phyloP scores from a whole-genome alignment of 2,329 filamentous ascomycete species.

The Pestalotiopsis sp. region DNA sequence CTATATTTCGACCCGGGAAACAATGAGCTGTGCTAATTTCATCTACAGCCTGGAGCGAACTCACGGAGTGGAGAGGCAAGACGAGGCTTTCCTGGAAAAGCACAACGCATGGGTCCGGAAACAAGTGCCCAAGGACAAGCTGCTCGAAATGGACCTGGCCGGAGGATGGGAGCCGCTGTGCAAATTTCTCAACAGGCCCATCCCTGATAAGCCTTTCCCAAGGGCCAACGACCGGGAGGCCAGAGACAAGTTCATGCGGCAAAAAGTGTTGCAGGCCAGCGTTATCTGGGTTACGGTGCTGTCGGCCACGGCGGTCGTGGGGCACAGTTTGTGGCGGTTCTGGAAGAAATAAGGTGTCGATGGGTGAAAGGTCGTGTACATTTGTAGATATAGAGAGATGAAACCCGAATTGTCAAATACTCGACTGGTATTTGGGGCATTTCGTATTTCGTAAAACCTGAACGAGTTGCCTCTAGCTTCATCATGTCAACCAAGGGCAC shows the following conservation, averaged over 20 bases:
- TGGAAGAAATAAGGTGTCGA: not conserved
- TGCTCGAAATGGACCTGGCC: slow-evolving; percentile 25
- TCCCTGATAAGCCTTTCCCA: slow-evolving; percentile 20
- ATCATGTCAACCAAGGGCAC: no score
- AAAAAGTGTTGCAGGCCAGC: slow-evolving; percentile 6
- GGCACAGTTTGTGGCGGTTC: not conserved
- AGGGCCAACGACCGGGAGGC: slow-evolving; percentile 16
- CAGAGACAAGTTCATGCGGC: slow-evolving; percentile 20
- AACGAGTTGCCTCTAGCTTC: no score
- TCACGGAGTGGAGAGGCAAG: not conserved
- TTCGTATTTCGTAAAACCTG: no score
- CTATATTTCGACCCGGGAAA: not conserved
- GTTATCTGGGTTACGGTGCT: slow-evolving; percentile 5
- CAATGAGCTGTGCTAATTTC: no score
- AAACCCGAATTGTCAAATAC: no score
- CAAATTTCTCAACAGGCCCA: slow-evolving; percentile 22
- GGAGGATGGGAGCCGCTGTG: slow-evolving; percentile 29
- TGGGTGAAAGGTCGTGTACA: not conserved
- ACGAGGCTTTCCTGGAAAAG: not conserved
- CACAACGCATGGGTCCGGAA: slow-evolving; percentile 13
- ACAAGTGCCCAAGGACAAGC: slow-evolving; percentile 11
- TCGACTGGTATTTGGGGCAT: no score
- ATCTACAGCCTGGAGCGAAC: not conserved
- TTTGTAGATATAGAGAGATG: not conserved
- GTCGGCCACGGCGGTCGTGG: not conserved